Percentiles rank a stretch among this genome's conserved stretches.
Evolutionary conservation across 352 stramenopile species (phyloP).

Genomic region (Globisporangium orthogonon): DNA sequence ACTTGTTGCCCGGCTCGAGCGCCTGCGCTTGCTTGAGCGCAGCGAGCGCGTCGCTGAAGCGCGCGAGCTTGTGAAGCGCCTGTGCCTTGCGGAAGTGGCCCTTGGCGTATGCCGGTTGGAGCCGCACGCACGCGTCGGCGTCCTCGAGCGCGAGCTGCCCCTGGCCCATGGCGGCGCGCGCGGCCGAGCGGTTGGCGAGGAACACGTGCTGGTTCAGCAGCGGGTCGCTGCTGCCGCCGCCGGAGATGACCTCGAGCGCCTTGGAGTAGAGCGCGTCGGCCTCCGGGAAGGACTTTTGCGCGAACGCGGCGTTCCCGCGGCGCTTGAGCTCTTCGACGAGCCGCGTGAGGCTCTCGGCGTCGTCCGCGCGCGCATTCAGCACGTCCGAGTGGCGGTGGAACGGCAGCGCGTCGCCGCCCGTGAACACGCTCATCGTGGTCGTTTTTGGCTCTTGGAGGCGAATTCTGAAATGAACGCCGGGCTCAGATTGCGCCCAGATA

Average conservation of each 20-base stretch:
- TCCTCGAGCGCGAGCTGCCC: constrained; percentile 52
- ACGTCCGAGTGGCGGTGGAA: constrained; percentile 83
- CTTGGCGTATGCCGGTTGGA: constrained; percentile 68
- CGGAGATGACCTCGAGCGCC: constrained; percentile 80
- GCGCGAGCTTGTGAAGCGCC: constrained; percentile 61
- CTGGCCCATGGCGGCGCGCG: constrained; percentile 82
- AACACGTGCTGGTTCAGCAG: constrained; percentile 79
- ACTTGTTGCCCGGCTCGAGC: constrained; percentile 73
- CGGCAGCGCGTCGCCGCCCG: constrained; percentile 46
- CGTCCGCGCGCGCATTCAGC: constrained; percentile 47
- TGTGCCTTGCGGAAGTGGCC: constrained; percentile 82
- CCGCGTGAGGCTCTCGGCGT: constrained; percentile 38
- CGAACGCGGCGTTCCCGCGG: constrained; percentile 83
- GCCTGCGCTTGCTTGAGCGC: constrained; percentile 56
- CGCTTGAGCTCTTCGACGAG: constrained; percentile 87
- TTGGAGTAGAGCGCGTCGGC: constrained; percentile 96
- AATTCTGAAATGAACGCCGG: not conserved
- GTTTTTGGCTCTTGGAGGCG: not conserved
- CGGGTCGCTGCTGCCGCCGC: constrained; percentile 20
- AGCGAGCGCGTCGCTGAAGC: constrained; percentile 54
- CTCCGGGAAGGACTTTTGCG: constrained; percentile 83
- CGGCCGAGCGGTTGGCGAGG: constrained; percentile 84
- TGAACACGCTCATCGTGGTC: constrained; percentile 38
- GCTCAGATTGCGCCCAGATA: too few relatives aligned
- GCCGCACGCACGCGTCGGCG: constrained; percentile 51